Evolutionary conservation across 257 asterid genomes (phyloP).

Genomic region (Solanum acaule): DNA sequence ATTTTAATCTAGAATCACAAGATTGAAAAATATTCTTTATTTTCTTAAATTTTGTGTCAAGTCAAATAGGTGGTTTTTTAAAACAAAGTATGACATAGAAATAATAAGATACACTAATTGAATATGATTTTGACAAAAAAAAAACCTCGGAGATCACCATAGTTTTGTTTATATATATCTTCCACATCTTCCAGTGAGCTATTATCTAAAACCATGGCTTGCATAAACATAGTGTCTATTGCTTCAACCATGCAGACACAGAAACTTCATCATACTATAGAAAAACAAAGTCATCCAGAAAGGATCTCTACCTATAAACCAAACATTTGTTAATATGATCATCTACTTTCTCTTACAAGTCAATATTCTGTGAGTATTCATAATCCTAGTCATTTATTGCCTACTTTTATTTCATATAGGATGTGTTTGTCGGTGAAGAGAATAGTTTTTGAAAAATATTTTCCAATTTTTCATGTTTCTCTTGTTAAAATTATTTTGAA

Average conservation of each 20-base stretch:
- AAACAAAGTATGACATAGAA: too few relatives aligned
- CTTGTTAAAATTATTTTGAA: neutral
- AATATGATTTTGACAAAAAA: too few relatives aligned
- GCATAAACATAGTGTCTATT: neutral
- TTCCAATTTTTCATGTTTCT: neutral
- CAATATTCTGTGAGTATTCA: neutral
- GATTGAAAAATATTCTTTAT: too few relatives aligned
- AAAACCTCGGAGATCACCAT: too few relatives aligned
- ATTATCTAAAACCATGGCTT: neutral
- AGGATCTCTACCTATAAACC: neutral
- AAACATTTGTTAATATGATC: neutral
- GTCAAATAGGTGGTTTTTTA: too few relatives aligned
- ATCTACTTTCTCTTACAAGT: neutral
- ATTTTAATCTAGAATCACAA: too few relatives aligned
- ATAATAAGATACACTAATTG: too few relatives aligned
- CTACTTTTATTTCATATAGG: neutral
- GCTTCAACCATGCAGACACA: neutral
- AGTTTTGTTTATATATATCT: too few relatives aligned
- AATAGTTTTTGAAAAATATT: neutral
- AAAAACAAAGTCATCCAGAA: neutral
- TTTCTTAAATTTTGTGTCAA: too few relatives aligned
- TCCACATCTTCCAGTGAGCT: too few relatives aligned
- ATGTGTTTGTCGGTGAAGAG: neutral
- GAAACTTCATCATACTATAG: neutral
- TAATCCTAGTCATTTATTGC: neutral